Conservation (phyloP, 805 yeast species). For the Metschnikowia baotianmanensis region DNA sequence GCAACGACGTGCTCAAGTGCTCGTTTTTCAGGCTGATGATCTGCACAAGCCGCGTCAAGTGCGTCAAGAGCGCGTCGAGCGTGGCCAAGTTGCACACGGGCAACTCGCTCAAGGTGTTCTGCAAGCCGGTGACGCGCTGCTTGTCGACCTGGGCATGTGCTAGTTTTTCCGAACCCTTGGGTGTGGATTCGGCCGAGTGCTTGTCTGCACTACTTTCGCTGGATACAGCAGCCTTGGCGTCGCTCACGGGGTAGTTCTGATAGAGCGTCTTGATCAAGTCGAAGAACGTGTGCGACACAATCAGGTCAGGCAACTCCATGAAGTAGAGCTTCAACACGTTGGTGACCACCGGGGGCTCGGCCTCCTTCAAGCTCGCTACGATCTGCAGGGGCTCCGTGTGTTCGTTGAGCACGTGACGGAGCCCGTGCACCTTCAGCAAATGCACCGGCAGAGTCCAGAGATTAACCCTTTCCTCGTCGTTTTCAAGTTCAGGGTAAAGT, state of each 20-base stretch:
- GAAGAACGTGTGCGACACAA: slow-evolving; percentile 61
- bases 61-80: slow-evolving; percentile 75
- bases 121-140: slow-evolving; percentile 57
- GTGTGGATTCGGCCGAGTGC: too few relatives aligned
- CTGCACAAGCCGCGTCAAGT: slow-evolving; percentile 60
- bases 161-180: too few relatives aligned
- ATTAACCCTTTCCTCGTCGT: slow-evolving; percentile 65
- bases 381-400: slow-evolving; percentile 29
- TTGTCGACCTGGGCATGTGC: too few relatives aligned
- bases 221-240: slow-evolving; percentile 26
- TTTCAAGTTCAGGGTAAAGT: slow-evolving; percentile 63
- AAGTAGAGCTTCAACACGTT: slow-evolving; percentile 70
- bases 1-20: slow-evolving; percentile 34
- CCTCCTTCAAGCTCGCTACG: slow-evolving; percentile 32
- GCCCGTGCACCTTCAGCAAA: slow-evolving; percentile 55
- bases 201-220: too few relatives aligned
- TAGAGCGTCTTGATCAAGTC: slow-evolving; percentile 71
- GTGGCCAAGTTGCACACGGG: slow-evolving; percentile 75
- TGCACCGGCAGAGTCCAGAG: slow-evolving; percentile 70
- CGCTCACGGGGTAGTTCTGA: slow-evolving; percentile 31
- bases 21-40: slow-evolving; percentile 43
- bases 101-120: slow-evolving; percentile 62
- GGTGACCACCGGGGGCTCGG: slow-evolving; percentile 59
- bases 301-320: slow-evolving; percentile 75
- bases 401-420: slow-evolving; percentile 54